Evolutionary conservation across 106 monocot genomes (phyloP).

Genomic region (Acorus gramineus): DNA sequence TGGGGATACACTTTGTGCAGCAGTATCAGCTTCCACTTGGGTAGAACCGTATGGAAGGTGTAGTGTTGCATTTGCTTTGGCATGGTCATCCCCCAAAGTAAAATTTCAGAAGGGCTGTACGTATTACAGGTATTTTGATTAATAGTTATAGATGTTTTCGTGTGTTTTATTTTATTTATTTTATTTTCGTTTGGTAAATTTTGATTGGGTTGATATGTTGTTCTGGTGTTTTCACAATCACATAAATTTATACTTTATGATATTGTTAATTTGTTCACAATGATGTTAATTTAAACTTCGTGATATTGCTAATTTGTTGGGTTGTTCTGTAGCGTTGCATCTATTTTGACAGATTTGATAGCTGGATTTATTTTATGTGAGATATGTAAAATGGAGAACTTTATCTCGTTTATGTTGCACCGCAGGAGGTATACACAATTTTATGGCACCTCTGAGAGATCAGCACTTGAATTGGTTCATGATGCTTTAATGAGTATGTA

Average conservation of each 20-base stretch:
- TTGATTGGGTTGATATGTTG: background rate
- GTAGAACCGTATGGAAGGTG: conserved; percentile 91
- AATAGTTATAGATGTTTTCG: background rate
- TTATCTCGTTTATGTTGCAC: background rate
- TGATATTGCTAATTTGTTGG: background rate
- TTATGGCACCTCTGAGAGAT: conserved; percentile 89
- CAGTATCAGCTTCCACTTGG: conserved; percentile 87
- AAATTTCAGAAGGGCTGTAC: conserved; percentile 90
- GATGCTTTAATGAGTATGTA: conserved; percentile 92
- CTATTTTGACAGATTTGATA: no score
- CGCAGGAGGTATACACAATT: conserved; percentile 88
- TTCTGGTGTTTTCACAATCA: background rate
- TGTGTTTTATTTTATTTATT: background rate
- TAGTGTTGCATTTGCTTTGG: conserved; percentile 49
- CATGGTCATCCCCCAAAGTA: conserved; percentile 74
- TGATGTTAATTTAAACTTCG: background rate
- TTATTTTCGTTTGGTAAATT: background rate
- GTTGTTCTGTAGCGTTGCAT: background rate
- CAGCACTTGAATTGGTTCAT: conserved; percentile 76
- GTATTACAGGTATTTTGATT: conserved; percentile 54
- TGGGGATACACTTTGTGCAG: conserved; percentile 74
- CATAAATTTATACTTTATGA: no score
- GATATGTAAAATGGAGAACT: no score
- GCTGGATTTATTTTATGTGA: no score
- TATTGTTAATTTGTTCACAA: background rate